A percentile compares a stretch with the other conserved stretches of the same genome.
Conservation (phyloP, 768 basidiomycete genomes). For the Tricholoma flavovirens region DNA sequence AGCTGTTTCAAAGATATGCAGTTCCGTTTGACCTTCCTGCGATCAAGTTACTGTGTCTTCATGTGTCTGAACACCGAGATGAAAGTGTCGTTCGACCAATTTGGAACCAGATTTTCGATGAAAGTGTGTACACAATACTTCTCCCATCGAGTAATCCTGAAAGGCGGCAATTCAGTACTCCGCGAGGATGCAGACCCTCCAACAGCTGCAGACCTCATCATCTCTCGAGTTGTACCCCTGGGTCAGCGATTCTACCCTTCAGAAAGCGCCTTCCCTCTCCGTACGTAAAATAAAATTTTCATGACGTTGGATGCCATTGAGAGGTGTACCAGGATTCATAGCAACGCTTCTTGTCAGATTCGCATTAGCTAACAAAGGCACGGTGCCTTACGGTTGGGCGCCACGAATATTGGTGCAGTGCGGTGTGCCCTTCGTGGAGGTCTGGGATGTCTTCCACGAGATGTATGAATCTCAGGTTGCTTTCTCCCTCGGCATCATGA, state of each 20-base stretch:
- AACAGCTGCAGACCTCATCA: slow-evolving; percentile 54
- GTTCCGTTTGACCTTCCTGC: slow-evolving; percentile 78
- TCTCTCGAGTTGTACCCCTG: slow-evolving; percentile 60
- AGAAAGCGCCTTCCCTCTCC: slow-evolving; percentile 82
- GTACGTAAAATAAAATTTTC: slow-evolving; percentile 38
- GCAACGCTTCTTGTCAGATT: slow-evolving; percentile 73
- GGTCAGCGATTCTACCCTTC: slow-evolving; percentile 89
- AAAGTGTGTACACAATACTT: slow-evolving; percentile 41
- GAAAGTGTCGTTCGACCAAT: slow-evolving; percentile 75
- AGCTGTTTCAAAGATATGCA: slow-evolving; percentile 89
- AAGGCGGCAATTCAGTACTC: slow-evolving; percentile 35
- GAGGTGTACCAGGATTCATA: slow-evolving; percentile 57
- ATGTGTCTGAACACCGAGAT: slow-evolving; percentile 91
- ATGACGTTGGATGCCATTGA: background rate
- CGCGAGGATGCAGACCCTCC: slow-evolving; percentile 51
- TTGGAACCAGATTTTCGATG: slow-evolving; percentile 84
- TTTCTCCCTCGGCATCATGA: background rate
- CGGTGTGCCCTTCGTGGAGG: slow-evolving; percentile 71
- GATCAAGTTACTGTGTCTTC: slow-evolving; percentile 84
- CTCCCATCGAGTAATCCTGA: slow-evolving; percentile 1
- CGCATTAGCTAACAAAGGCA: slow-evolving; percentile 51
- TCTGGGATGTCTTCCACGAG: slow-evolving; percentile 82
- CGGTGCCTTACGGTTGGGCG: slow-evolving; percentile 75
- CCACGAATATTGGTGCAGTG: slow-evolving; percentile 75
- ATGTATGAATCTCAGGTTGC: slow-evolving; percentile 86